Percentiles rank a stretch among this genome's conserved stretches.
These are phyloP conservation scores for Symbiodinium pilosum DNA, from an alignment of 73 alveolate genomes.

Conservation along the genomic window DNA sequence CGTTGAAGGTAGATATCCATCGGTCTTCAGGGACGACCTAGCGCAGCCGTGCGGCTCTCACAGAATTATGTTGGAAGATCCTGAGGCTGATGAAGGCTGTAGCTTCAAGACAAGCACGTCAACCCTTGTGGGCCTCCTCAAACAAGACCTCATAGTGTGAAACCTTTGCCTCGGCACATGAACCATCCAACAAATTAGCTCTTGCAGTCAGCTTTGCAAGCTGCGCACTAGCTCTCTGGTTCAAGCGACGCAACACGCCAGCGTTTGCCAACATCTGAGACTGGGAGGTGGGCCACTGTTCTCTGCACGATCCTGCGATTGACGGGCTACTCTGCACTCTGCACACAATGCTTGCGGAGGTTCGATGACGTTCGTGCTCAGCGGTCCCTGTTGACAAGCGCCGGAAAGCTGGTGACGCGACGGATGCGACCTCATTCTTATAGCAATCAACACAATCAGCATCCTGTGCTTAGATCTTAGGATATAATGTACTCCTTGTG, in stretches of 20 bases:
- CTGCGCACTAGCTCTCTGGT: too few species aligned
- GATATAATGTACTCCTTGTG: too few species aligned
- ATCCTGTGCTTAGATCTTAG: too few species aligned
- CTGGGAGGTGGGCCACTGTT: constrained; percentile 30
- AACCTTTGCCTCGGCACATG: constrained; percentile 47
- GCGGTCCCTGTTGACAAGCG: constrained; percentile 84
- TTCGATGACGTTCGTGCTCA: neutral
- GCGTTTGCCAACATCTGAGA: too few species aligned
- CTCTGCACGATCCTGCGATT: constrained; percentile 42
- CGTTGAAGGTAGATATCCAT: constrained; percentile 75
- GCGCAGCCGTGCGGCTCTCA: neutral
- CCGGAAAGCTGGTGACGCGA: constrained; percentile 83
- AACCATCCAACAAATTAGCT: too few species aligned
- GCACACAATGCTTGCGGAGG: neutral
- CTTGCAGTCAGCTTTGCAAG: neutral
- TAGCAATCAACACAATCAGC: too few species aligned
- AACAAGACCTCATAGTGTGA: constrained; percentile 83
- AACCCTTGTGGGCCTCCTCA: constrained; percentile 34
- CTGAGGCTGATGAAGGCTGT: too few species aligned
- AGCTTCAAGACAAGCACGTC: neutral
- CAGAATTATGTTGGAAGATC: neutral
- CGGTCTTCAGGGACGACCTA: constrained; percentile 88
- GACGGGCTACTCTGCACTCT: neutral
- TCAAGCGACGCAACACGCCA: neutral
- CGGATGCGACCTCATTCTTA: constrained; percentile 31